Evolutionary conservation across 2,329 filamentous ascomycete species (phyloP), one percentile per base, ranked within the genome.

Genomic region (Biscogniauxia mediterranea): DNA sequence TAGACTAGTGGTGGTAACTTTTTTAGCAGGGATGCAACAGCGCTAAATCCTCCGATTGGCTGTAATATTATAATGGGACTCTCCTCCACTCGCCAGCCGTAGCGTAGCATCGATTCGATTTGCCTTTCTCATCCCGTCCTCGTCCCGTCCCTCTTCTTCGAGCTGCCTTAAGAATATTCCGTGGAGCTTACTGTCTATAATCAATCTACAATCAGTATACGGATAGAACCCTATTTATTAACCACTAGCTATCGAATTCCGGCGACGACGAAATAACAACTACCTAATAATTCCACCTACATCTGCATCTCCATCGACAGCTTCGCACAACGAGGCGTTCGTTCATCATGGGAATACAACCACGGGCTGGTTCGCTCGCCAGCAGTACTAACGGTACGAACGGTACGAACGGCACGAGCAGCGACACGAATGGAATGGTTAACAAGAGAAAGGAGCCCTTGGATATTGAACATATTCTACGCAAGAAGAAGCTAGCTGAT

Each of bases 401-500:
- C n/a, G 61, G 63, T 50, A 65, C 64, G 20, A 62, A 51, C n/a
- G 61, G 61, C 23, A 38, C 23, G 8, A 25, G 17, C 59, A 59
- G 62, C 28, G 19, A 28, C 21, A 38, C 57, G 32, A 64, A 28
- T n/a, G 65, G 60, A 28, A 68, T 28, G 15, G 28, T 54, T 46
- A 61, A 32, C 11, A 65, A 61, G 23, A 68, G 65, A 57, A 75
- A 72, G 63, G 71, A 72, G 6, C 90, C 90, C 8, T 80, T 96
- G 54, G 93, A 92, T 73, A 89, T 97, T 60, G 93, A 97, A 76
- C 91, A 96, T 69, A 84, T 97, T 4, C 78, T 97, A 21, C 86
- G 87, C 67, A 90, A 93, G 78, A 96, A 96, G 81, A 91, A 90
- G 73, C 92, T 91, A 64, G 89, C 91, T 26, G 92, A 95, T 76